Base-by-base conservation (phyloP, 2,329 filamentous ascomycete species). In the Colletotrichum limetticola region DNA sequence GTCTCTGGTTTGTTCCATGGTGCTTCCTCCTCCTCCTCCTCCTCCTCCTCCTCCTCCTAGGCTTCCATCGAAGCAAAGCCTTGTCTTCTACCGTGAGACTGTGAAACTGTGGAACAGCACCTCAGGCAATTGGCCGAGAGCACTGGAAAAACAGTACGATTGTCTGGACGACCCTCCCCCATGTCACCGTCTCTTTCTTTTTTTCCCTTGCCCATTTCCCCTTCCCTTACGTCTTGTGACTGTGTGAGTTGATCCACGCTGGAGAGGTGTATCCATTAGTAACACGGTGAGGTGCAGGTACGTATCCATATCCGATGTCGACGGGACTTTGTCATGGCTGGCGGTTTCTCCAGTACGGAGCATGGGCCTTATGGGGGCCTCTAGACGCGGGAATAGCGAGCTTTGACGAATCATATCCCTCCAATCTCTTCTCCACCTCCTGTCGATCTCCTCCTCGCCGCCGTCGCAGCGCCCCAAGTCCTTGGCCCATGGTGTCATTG, bases 381-480 rank as follows among this genome's bases (percentile, higher is more conserved):
- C 28, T 32, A 19, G 28, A 57, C 37, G 37, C 37, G 24, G 30
- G 26, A 22, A 26, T 22, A 49, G 5, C 11, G 9, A 63, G 42
- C n/a, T 26, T 49, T 9, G n/a, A 14, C 61, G 46, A 63, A 63
- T 63, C 28, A 63, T 1, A 12, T 14, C 9, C 16, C 19, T 14
- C 19, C 28, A 14, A 12, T 4, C 12, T 30, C 42, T 52, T 60
- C 55, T 71, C 69, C 65, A 64, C 74, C 69, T 73, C 66, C 63
- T 74, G 73, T 69, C 65, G 68, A 74, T 75, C 70, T 26, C 57
- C 74, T 68, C 64, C 62, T 58, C 69, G 64, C 61, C 74, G 61
- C 61, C 64, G 52, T 55, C 28, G 22, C 46, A 49, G 42, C 42
- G 42, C 42, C 42, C 60, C 66, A 32, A 37, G 42, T 49, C 59